Conservation (phyloP, 2,329 filamentous ascomycete genomes). For the Epichloe hybrida region DNA sequence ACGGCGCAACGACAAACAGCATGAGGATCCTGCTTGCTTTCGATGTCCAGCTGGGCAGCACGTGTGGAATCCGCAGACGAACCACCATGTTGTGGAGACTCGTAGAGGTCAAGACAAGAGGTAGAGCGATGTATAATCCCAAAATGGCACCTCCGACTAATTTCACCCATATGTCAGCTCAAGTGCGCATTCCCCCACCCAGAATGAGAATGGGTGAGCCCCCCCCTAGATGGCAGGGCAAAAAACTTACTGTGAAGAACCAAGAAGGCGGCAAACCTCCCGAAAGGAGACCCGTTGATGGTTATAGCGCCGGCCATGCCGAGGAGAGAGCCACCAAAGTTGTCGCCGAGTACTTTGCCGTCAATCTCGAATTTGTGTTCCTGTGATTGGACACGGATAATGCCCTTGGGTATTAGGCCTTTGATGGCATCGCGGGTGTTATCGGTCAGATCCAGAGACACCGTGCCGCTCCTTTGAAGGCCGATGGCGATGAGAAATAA, state of each 20-base stretch:
- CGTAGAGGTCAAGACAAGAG: constrained; percentile 15
- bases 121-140: constrained; percentile 14
- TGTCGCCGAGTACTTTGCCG: constrained; percentile 9
- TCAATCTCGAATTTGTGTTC: constrained; percentile 17
- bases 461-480: constrained; percentile 12
- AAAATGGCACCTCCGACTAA: constrained; percentile 10
- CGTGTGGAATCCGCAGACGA: constrained; percentile 10
- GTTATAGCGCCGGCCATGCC: constrained; percentile 4
- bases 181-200: too few relatives aligned
- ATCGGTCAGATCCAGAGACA: constrained; percentile 5
- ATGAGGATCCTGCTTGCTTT: constrained; percentile 14
- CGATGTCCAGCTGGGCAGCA: constrained; percentile 11
- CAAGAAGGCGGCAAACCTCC: neutral
- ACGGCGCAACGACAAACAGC: constrained; percentile 14
- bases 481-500: constrained; percentile 15
- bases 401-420: constrained; percentile 14
- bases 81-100: constrained; percentile 14
- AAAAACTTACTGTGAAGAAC: constrained; percentile 2
- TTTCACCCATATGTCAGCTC: neutral
- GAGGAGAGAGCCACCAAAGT: constrained; percentile 4
- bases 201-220: too few relatives aligned
- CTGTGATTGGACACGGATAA: constrained; percentile 13
- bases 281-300: constrained; percentile 3
- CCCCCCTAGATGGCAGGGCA: neutral
- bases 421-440: constrained; percentile 6